phyloP scores from a whole-genome alignment of 2,329 filamentous ascomycete species.

The Epichloe typhina region DNA sequence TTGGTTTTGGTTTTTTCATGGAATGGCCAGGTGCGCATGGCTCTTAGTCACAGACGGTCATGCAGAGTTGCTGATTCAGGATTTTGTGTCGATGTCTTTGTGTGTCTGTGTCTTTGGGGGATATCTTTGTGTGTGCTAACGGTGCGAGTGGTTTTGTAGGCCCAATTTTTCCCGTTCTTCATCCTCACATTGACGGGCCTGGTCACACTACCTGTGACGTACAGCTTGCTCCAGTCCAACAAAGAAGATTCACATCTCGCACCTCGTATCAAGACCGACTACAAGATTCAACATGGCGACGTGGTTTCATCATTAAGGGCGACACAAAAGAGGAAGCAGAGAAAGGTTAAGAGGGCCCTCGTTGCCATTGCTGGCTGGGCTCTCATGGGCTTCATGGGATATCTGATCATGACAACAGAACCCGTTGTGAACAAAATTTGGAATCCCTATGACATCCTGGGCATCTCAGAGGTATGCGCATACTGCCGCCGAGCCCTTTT shows the following conservation, averaged over 20 bases:
- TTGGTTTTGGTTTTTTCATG: not conserved
- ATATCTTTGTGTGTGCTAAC: conserved; percentile 3
- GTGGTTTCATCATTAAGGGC: conserved; percentile 71
- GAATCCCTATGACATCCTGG: conserved; percentile 94
- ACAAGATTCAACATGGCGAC: conserved; percentile 68
- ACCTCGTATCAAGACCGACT: conserved; percentile 69
- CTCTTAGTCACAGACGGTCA: not conserved
- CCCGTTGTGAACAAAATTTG: conserved; percentile 64
- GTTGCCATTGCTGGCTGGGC: conserved; percentile 67
- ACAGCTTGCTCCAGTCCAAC: conserved; percentile 69
- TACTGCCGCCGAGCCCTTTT: not conserved
- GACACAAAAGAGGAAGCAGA: conserved; percentile 80
- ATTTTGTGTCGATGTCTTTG: not conserved
- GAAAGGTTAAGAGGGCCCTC: conserved; percentile 72
- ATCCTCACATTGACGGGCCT: conserved; percentile 81
- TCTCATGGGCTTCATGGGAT: conserved; percentile 79
- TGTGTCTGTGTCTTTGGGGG: not conserved
- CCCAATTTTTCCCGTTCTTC: conserved; percentile 98
- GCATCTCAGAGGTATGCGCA: conserved; percentile 55
- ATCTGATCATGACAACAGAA: conserved; percentile 73
- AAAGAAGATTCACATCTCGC: conserved; percentile 68
- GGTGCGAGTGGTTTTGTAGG: conserved; percentile 30
- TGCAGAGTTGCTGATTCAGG: not conserved
- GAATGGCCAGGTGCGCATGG: not conserved
- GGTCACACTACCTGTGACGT: conserved; percentile 81